Base-by-base conservation (phyloP, 2,329 filamentous ascomycete species). In the Colletotrichum abscissum region DNA sequence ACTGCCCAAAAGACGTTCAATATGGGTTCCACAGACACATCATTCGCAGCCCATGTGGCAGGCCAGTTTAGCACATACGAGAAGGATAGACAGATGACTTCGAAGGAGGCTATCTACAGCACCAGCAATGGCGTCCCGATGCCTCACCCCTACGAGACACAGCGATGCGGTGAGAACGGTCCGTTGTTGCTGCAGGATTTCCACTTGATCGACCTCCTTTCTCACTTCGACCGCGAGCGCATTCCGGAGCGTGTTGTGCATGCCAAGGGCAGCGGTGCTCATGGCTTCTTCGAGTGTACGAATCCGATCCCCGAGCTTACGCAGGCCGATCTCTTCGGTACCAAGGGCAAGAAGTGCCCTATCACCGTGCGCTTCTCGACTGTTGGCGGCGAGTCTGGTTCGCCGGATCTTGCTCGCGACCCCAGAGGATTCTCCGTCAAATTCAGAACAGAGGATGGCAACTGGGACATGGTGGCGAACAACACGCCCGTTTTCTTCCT, bases 361-460 rank as follows among this genome's bases (percentile, higher is more conserved):
- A 66, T 75, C 11, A 52, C 72, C 2, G 71, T 90, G 19, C 88
- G 91, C 11, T 91, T 93, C 78, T 93, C 91, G 0, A 93, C 90
- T 2, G 92, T 94, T 6, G 89, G 90, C 19, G 91, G 91, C 2
- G 90, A 88, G 57, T 86, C 89, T 7, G 92, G 92, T 6, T 92
- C 90, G 69, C 87, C 89, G 5, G 92, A 94, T 74, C 90, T 90
- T 0, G 90, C 89, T 2, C 88, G 92, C 22, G 92, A 93, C 82
- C 90, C 92, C 0, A 90, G 92, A 69, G 92, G 92, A 0, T 93
- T 78, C 90, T 91, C 19, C 0, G 76, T 76, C 5, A 80, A 80
- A 66, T 75, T 80, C 16, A 78, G 78, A 30, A 80, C 78, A 0
- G 76, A 79, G 33, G 78, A 80, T 0, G 78, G 78, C 2, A 72